Evolutionary conservation across 768 basidiomycete species (phyloP), one percentile per base, ranked within the genome.

Genomic region (Agrocybe praecox): DNA sequence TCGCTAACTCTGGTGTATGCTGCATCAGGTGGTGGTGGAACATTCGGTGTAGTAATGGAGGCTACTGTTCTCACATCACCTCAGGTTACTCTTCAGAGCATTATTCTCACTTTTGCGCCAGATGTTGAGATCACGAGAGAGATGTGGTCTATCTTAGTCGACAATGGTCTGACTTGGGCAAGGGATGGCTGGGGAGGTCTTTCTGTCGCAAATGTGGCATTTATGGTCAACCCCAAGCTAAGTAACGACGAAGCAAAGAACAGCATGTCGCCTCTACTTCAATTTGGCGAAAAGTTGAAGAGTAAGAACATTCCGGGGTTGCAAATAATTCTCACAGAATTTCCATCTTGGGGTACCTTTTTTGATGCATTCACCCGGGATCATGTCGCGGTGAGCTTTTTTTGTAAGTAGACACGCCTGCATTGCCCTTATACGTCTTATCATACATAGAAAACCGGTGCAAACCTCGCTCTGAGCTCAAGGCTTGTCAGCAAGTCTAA

Each of bases 131-230:
- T 67, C 23, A 74, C 72, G 8, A 53, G 59, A 23, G 69, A 73
- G 26, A 61, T 81, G 19, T 80, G 77, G 75, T 62, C 67, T 11
- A 73, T 80, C 23, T 64, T 80, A 46, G 61, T 71, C 9, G 73
- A 77, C 15, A 73, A 79, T 55, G 71, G 69, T 7, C 47, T 78
- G 6, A 65, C 64, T 47, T 80, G 78, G 78, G 76, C 76, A 6
- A 67, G 72, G 8, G 76, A 78, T 53, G 80, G 80, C 18, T 81
- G 79, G 79, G 79, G 80, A 49, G 79, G 78, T 7, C 74, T 73
- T 52, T 69, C 74, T 2, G 74, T 63, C 49, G 66, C 69, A 53
- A 69, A 69, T 32, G 68, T 73, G 22, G 76, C 74, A 17, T 67
- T 76, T 36, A 68, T 79, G 52, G 70, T 83, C n/a, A 83, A 77